These are phyloP conservation scores for Phycomyces blakesleeanus DNA, from an alignment of 192 early-diverging fungal species.

Conservation along the genomic window DNA sequence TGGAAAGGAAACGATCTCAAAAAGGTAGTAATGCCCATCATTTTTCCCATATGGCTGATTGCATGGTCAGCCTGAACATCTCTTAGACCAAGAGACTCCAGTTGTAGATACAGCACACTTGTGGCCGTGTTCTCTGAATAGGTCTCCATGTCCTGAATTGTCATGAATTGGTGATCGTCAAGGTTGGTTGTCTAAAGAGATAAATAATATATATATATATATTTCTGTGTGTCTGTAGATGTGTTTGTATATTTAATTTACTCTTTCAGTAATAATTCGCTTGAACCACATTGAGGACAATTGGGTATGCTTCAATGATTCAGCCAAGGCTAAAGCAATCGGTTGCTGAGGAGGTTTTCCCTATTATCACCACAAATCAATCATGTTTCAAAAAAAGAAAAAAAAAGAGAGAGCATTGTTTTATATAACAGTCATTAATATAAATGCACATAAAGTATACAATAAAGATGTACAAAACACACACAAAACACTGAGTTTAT, in stretches of 20 bases:
- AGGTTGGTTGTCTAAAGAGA: slow-evolving; percentile 50
- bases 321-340: slow-evolving; percentile 63
- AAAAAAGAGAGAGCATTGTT: too few relatives aligned
- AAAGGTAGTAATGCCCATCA: slow-evolving; percentile 76
- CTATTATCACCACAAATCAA: slow-evolving; percentile 33
- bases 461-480: too few relatives aligned
- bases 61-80: slow-evolving; percentile 85
- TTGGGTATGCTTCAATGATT: slow-evolving; percentile 49
- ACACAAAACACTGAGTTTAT: background rate
- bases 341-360: slow-evolving; percentile 73
- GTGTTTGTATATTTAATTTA: too few relatives aligned
- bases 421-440: too few relatives aligned
- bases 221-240: too few relatives aligned
- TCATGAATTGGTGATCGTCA: slow-evolving; percentile 62
- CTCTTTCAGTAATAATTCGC: slow-evolving; percentile 68
- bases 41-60: slow-evolving; percentile 87
- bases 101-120: slow-evolving; percentile 83
- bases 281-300: slow-evolving; percentile 79
- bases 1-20: slow-evolving; percentile 72
- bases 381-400: too few relatives aligned
- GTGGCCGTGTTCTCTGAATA: slow-evolving; percentile 89
- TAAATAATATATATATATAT: too few relatives aligned
- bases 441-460: background rate
- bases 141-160: slow-evolving; percentile 72
- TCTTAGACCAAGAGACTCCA: slow-evolving; percentile 80